Conservation (phyloP, 1,139 yeast species). For the Saccharomyces pastorianus region DNA sequence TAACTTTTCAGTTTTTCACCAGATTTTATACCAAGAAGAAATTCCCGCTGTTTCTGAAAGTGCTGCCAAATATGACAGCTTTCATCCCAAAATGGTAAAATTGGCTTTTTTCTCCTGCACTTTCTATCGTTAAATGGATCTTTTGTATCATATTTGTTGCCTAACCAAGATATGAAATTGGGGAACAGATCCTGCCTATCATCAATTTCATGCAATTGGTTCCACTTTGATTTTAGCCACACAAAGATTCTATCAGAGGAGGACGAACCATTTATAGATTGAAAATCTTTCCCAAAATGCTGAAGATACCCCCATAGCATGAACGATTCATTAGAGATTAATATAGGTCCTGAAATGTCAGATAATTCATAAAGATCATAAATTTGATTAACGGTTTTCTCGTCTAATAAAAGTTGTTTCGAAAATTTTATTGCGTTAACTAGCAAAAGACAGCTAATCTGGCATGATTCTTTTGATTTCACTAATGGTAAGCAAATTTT, state of each 20-base stretch:
- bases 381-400: slow-evolving; percentile 38
- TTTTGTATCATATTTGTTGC: slow-evolving; percentile 22
- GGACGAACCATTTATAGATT: slow-evolving; percentile 20
- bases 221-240: slow-evolving; percentile 47
- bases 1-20: not conserved
- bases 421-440: slow-evolving; percentile 22
- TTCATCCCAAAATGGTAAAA: not conserved
- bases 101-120: not conserved
- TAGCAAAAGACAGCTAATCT: slow-evolving; percentile 31
- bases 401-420: slow-evolving; percentile 30
- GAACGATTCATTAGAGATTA: slow-evolving; percentile 40
- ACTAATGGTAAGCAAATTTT: slow-evolving; percentile 42
- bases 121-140: not conserved
- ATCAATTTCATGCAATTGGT: slow-evolving; percentile 13
- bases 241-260: slow-evolving; percentile 31
- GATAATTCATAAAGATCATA: slow-evolving; percentile 45
- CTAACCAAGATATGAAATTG: slow-evolving; percentile 40
- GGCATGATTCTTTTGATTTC: slow-evolving; percentile 30
- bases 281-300: slow-evolving; percentile 33
- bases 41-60: not conserved
- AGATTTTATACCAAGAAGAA: not conserved
- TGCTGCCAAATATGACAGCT: slow-evolving; percentile 1
- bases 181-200: slow-evolving; percentile 27
- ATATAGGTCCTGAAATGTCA: slow-evolving; percentile 52
- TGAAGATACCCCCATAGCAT: slow-evolving; percentile 46